phyloP scores from a whole-genome alignment of 2,329 filamentous ascomycete genomes.

The Xylariaceae sp. region DNA sequence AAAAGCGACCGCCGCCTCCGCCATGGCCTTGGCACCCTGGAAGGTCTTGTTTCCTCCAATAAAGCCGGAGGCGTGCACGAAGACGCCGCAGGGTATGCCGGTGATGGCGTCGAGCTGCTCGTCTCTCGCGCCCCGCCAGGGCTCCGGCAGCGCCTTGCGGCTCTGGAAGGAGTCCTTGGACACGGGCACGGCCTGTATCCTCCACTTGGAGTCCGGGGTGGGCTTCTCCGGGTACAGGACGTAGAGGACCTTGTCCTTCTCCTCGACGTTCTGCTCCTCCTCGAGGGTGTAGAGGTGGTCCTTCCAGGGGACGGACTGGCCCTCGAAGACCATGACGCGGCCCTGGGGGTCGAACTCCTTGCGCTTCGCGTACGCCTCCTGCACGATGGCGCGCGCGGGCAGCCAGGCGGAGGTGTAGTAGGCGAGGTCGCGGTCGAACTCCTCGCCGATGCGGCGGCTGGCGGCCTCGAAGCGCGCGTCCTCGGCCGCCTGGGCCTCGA shows the following conservation, averaged over 20 bases:
- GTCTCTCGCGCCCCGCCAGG: constrained; percentile 88
- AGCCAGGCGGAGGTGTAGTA: constrained; percentile 76
- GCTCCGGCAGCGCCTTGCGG: constrained; percentile 82
- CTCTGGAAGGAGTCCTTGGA: constrained; percentile 84
- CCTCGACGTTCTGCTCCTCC: constrained; percentile 43
- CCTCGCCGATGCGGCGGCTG: constrained; percentile 78
- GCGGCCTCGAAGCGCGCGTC: constrained; percentile 75
- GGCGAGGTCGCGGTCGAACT: constrained; percentile 76
- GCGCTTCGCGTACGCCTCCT: constrained; percentile 67
- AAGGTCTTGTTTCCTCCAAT: constrained; percentile 93
- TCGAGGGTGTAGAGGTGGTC: constrained; percentile 92
- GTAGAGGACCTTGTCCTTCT: constrained; percentile 64
- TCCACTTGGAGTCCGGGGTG: constrained; percentile 74
- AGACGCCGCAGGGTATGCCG: constrained; percentile 69
- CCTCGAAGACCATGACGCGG: constrained; percentile 73
- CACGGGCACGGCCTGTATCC: constrained; percentile 86
- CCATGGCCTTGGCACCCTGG: constrained; percentile 83
- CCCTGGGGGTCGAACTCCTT: constrained; percentile 64
- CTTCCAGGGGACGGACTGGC: constrained; percentile 84
- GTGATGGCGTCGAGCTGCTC: constrained; percentile 70
- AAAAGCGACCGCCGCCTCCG: constrained; percentile 53
- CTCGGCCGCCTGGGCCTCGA: constrained; percentile 64
- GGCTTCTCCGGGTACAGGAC: constrained; percentile 86
- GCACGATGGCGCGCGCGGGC: constrained; percentile 76
- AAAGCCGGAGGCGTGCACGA: constrained; percentile 91